Conservation (phyloP, 2,329 filamentous ascomycete species). For the Davidsoniella eucalypti region DNA sequence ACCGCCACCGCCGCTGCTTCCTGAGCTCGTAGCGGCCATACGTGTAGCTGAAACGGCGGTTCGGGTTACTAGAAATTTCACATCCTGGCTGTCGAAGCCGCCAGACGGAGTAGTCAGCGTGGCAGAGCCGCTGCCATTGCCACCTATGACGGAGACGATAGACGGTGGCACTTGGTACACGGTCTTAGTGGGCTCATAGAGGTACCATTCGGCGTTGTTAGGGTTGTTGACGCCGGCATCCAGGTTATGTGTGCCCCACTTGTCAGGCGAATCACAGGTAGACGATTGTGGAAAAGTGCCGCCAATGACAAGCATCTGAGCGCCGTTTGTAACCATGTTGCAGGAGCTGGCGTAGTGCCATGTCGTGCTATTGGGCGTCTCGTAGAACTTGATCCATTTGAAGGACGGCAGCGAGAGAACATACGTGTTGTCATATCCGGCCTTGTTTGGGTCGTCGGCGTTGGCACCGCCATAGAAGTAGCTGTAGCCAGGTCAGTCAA, state of each 20-base stretch:
- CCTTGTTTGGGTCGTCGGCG: slow-evolving; percentile 24
- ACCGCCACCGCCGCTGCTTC: neutral
- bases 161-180: slow-evolving; percentile 37
- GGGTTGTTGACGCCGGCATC: slow-evolving; percentile 34
- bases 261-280: slow-evolving; percentile 34
- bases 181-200: slow-evolving; percentile 32
- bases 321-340: slow-evolving; percentile 33
- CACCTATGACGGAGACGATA: slow-evolving; percentile 34
- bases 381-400: slow-evolving; percentile 42
- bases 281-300: slow-evolving; percentile 35
- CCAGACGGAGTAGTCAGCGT: slow-evolving; percentile 31
- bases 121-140: slow-evolving; percentile 33
- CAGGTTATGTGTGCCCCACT: slow-evolving; percentile 39
- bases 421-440: slow-evolving; percentile 44
- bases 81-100: slow-evolving; percentile 34
- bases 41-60: slow-evolving; percentile 29
- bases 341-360: slow-evolving; percentile 41
- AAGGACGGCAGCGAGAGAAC: slow-evolving; percentile 46
- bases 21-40: slow-evolving; percentile 15
- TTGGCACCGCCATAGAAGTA: slow-evolving; percentile 45
- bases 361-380: slow-evolving; percentile 20
- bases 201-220: slow-evolving; percentile 31
- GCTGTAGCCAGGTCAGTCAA: slow-evolving; percentile 20
- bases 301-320: slow-evolving; percentile 48
- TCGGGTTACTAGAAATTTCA: slow-evolving; percentile 36